Conservation (phyloP, 148 eudicot genomes). For the Vaccinium corymbosum region DNA sequence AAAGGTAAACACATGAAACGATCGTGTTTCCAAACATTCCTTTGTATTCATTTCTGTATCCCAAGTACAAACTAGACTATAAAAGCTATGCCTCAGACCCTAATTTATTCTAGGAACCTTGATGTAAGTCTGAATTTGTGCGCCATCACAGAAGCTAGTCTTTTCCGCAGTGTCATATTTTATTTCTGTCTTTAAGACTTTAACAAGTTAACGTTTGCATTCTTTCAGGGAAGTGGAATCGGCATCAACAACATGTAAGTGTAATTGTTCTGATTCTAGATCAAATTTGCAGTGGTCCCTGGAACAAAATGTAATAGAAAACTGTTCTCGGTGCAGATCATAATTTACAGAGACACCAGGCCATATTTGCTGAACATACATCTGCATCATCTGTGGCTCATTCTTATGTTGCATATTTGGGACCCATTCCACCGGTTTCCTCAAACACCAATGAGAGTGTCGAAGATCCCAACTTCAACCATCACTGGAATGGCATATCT, state of each 20-base stretch:
- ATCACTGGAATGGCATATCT: conserved; percentile 22
- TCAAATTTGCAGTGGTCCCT: conserved; percentile 6
- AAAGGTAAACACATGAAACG: no score
- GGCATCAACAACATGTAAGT: conserved; percentile 25
- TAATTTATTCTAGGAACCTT: neutral
- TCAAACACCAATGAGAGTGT: conserved; percentile 25
- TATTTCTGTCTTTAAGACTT: conserved; percentile 12
- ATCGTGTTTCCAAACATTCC: neutral
- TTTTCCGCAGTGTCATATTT: neutral
- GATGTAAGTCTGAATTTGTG: neutral
- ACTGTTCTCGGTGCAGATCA: conserved; percentile 25
- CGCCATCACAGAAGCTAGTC: neutral
- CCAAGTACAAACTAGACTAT: neutral
- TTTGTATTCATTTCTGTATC: neutral
- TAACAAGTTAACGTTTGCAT: conserved; percentile 12
- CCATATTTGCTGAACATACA: conserved; percentile 25
- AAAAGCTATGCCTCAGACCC: neutral
- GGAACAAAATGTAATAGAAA: conserved; percentile 5
- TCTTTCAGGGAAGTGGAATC: conserved; percentile 32
- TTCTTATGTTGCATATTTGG: conserved; percentile 24
- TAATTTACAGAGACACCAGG: conserved; percentile 27
- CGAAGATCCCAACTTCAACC: conserved; percentile 24
- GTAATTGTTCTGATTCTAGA: neutral
- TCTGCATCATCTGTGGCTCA: conserved; percentile 27
- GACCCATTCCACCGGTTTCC: conserved; percentile 23